Evolutionary conservation across 2,329 filamentous ascomycete genomes (phyloP), one percentile per base, ranked within the genome.

Genomic region (Clonostachys byssicola): DNA sequence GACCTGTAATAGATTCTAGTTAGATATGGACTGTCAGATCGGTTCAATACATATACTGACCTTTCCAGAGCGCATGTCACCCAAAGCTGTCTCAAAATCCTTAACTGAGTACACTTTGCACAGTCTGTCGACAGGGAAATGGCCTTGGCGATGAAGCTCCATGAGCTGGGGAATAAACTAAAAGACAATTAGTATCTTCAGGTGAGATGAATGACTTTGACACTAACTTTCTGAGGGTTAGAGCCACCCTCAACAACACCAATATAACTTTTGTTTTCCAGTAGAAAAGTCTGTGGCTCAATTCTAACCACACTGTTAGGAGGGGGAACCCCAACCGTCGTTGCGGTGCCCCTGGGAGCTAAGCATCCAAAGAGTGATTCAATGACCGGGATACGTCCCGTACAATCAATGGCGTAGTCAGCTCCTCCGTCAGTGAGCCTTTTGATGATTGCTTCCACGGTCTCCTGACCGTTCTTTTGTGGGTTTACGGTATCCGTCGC

Each of bases 401-500:
- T 63, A 1, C 56, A 56, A 34, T 64, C 60, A n/a, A 64, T 35
- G 12, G 60, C 56, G 16, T 55, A 50, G 17, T 60, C 54, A n/a
- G 57, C 56, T 13, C 57, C 56, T 1, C 62, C 61, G 36, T 52
- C 51, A 3, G 54, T 42, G 40, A 45, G 17, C 7, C 20, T 56
- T 52, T 42, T 54, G 51, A 14, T 65, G 42, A 1, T 58, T 53
- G 38, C 56, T 49, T 13, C n/a, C 30, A 53, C 56, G 67, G 51
- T 48, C 62, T 53, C 1, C 38, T 12, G 14, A 33, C 16, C 8
- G 40, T 12, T 1, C 45, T 48, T 47, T 1, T 45, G 46, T 8
- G 56, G 51, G 38, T 58, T 55, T 35, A 67, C 57, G 1, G 51
- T 51, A 23, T 67, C 63, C 23, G 64, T 66, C 1, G 65, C 65